Conservation (phyloP, 176 grass and related monocot species). For the Alloteropsis semialata region DNA sequence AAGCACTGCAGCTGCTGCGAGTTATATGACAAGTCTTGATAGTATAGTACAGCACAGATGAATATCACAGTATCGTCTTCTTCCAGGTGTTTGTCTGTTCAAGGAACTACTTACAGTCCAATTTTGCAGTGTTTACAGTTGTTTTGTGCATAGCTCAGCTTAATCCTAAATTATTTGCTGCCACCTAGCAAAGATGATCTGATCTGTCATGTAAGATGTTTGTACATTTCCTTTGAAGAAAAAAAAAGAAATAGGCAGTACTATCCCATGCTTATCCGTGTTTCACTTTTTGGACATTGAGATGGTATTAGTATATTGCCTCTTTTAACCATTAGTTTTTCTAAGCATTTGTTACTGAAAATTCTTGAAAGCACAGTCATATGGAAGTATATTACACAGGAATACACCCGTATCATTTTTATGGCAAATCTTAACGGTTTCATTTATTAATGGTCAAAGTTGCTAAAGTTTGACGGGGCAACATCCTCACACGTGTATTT, state of each 20-base stretch:
- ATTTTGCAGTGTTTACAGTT: constrained; percentile 26
- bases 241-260: background rate
- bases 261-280: background rate
- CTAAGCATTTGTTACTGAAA: too few relatives aligned
- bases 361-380: too few relatives aligned
- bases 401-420: too few relatives aligned
- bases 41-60: constrained; percentile 31
- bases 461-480: background rate
- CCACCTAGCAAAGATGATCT: background rate
- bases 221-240: constrained; percentile 23
- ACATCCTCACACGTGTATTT: background rate
- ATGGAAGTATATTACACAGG: too few relatives aligned
- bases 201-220: background rate
- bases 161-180: background rate
- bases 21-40: constrained; percentile 13
- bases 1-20: constrained; percentile 22
- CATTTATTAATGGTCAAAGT: too few relatives aligned
- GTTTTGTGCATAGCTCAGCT: constrained; percentile 40
- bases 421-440: too few relatives aligned
- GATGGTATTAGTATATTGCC: too few relatives aligned
- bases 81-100: background rate
- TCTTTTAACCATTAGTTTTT: too few relatives aligned
- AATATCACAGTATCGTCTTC: background rate
- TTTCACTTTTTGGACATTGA: too few relatives aligned
- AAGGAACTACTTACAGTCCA: constrained; percentile 34